Evolutionary conservation across 495 filamentous ascomycete genomes (phyloP).

Genomic region (Trypethelium eluteriae): DNA sequence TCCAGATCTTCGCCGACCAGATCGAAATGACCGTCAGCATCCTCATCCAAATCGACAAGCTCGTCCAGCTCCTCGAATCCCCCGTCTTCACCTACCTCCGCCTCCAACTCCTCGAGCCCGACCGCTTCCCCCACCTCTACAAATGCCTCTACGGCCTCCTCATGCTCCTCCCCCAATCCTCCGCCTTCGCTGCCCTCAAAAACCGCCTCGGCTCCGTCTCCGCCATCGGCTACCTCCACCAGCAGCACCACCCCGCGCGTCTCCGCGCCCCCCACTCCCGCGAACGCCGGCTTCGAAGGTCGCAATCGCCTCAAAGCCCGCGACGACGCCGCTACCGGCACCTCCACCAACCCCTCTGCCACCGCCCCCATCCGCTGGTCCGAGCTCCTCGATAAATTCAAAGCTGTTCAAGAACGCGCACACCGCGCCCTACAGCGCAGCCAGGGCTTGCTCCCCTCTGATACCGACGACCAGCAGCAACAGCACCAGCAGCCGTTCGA

Average conservation of each 20-base stretch:
- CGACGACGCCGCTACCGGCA: conserved; percentile 54
- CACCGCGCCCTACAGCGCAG: conserved; percentile 43
- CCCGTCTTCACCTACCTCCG: conserved; percentile 98
- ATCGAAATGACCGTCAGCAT: conserved; percentile 99
- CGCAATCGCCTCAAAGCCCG: conserved; percentile 74
- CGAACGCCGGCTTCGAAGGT: conserved; percentile 55
- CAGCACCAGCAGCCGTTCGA: not conserved
- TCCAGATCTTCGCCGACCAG: conserved; percentile 88
- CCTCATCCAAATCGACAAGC: conserved; percentile 97
- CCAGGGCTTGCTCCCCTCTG: conserved; percentile 21
- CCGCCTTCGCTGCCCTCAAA: conserved; percentile 92
- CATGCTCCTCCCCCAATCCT: conserved; percentile 96
- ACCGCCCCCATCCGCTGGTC: conserved; percentile 47
- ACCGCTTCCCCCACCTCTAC: conserved; percentile 91
- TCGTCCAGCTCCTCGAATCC: conserved; percentile 94
- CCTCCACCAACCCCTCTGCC: no score
- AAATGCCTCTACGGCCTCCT: conserved; percentile 96
- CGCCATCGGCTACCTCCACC: conserved; percentile 83
- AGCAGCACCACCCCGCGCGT: conserved; percentile 6
- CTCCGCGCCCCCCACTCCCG: conserved; percentile 31
- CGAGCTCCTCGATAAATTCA: conserved; percentile 95
- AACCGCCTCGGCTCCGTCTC: conserved; percentile 94
- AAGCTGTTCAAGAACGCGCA: conserved; percentile 74
- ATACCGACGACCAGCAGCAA: conserved; percentile 15
- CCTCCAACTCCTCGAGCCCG: conserved; percentile 94